Evolutionary conservation across 2,329 filamentous ascomycete species (phyloP).

Genomic region (Pezicula carpinea): DNA sequence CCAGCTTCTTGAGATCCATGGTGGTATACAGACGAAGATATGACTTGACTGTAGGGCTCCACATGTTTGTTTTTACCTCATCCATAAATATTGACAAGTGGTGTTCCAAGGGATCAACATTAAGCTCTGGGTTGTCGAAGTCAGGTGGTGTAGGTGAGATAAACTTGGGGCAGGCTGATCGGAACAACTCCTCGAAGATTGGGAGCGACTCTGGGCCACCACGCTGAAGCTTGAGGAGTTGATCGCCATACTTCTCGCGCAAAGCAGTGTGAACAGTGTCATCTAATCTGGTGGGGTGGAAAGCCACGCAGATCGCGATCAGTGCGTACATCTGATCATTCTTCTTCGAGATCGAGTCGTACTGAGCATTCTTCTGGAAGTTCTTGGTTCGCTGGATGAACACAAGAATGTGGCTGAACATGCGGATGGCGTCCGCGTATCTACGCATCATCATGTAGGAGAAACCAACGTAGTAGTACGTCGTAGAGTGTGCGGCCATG

Average conservation of each 20-base stretch:
- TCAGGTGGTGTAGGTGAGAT: conserved; percentile 96
- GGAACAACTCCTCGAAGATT: conserved; percentile 98
- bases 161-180: conserved; percentile 97
- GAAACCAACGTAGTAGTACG: conserved; percentile 99
- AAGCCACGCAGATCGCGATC: conserved; percentile 97
- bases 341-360: conserved; percentile 99
- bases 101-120: conserved; percentile 96
- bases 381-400: conserved; percentile 99
- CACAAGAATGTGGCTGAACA: conserved; percentile 99
- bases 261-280: conserved; percentile 98
- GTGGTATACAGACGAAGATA: conserved; percentile 99
- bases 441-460: conserved; percentile 99
- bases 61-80: conserved; percentile 99
- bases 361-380: conserved; percentile 98
- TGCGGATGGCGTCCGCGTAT: conserved; percentile 98
- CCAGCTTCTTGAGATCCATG: conserved; percentile 98
- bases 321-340: conserved; percentile 99
- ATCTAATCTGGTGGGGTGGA: conserved; percentile 94
- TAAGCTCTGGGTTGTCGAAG: conserved; percentile 94
- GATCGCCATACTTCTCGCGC: conserved; percentile 98
- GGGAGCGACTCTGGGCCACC: conserved; percentile 93
- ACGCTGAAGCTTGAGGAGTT: conserved; percentile 93
- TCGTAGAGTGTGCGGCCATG: conserved; percentile 99
- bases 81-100: conserved; percentile 98
- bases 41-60: conserved; percentile 93